Conservation (phyloP, 2,329 filamentous ascomycete genomes). For the Cadophora malorum region DNA sequence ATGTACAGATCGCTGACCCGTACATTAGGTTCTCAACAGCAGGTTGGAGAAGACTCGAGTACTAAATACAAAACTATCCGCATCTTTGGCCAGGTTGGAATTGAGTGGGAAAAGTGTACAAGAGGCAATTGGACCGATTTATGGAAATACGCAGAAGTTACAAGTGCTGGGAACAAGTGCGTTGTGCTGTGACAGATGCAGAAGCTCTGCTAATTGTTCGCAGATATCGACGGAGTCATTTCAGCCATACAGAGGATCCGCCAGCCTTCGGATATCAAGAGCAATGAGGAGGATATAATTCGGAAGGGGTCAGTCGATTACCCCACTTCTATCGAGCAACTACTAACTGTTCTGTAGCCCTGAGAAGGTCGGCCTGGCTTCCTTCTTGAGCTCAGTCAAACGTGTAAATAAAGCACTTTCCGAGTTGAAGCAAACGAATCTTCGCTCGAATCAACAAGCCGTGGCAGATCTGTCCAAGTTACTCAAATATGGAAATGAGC, state of each 20-base stretch:
- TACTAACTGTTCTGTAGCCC: slow-evolving; percentile 57
- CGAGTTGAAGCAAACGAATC: slow-evolving; percentile 87
- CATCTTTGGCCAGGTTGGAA: slow-evolving; percentile 82
- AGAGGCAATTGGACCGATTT: slow-evolving; percentile 90
- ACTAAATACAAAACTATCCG: slow-evolving; percentile 94
- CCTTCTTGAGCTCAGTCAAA: slow-evolving; percentile 89
- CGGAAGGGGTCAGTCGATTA: slow-evolving; percentile 66
- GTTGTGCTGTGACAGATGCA: slow-evolving; percentile 38
- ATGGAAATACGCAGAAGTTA: slow-evolving; percentile 87
- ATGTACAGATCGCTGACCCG: slow-evolving; percentile 21
- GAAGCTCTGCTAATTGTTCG: slow-evolving; percentile 30
- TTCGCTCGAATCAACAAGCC: slow-evolving; percentile 90
- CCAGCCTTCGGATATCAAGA: slow-evolving; percentile 91
- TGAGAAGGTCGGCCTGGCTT: slow-evolving; percentile 78
- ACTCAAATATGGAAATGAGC: slow-evolving; percentile 78
- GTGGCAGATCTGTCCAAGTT: slow-evolving; percentile 80
- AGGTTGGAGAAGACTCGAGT: slow-evolving; percentile 89
- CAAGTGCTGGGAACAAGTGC: slow-evolving; percentile 84
- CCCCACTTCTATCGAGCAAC: slow-evolving; percentile 9
- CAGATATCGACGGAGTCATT: slow-evolving; percentile 85
- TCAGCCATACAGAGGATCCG: slow-evolving; percentile 86
- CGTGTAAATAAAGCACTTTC: slow-evolving; percentile 83
- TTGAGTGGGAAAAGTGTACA: slow-evolving; percentile 88
- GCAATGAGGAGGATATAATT: slow-evolving; percentile 90
- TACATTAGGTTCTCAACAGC: slow-evolving; percentile 63